Evolutionary conservation across 2,329 filamentous ascomycete species (phyloP).

Genomic region (Lachnellula subtilissima): DNA sequence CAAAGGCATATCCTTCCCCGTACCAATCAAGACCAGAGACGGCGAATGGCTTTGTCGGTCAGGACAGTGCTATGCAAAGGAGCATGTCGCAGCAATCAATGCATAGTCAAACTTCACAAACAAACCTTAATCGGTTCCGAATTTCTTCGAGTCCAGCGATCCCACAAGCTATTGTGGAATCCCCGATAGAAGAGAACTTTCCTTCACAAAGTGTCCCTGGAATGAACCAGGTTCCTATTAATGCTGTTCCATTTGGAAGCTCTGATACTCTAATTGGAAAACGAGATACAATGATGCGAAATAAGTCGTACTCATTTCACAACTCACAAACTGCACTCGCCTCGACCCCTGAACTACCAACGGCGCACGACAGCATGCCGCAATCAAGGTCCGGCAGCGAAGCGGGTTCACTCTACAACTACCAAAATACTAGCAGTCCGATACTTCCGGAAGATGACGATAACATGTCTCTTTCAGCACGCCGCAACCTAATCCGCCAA

Average conservation of each 20-base stretch:
- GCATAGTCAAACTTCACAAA: constrained; percentile 1
- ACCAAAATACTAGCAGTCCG: constrained; percentile 22
- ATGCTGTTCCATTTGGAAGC: constrained; percentile 25
- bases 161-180: constrained; percentile 33
- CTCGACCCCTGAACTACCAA: constrained; percentile 11
- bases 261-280: constrained; percentile 48
- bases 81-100: constrained; percentile 13
- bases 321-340: constrained; percentile 1
- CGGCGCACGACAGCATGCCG: constrained; percentile 15
- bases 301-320: constrained; percentile 19
- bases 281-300: constrained; percentile 46
- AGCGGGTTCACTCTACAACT: constrained; percentile 36
- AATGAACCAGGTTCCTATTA: constrained; percentile 9
- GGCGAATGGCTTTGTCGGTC: not conserved
- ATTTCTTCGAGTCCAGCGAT: constrained; percentile 31
- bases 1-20: not conserved
- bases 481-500: constrained; percentile 12
- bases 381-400: constrained; percentile 35
- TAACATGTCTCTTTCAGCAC: constrained; percentile 55
- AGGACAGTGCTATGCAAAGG: constrained; percentile 8
- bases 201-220: constrained; percentile 12
- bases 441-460: constrained; percentile 47
- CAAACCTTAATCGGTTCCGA: constrained; percentile 22
- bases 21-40: constrained; percentile 3
- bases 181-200: constrained; percentile 32